A percentile compares a stretch with the other conserved stretches of the same genome.
Conservation (phyloP, 805 yeast genomes). For the Kodamaea laetipori region DNA sequence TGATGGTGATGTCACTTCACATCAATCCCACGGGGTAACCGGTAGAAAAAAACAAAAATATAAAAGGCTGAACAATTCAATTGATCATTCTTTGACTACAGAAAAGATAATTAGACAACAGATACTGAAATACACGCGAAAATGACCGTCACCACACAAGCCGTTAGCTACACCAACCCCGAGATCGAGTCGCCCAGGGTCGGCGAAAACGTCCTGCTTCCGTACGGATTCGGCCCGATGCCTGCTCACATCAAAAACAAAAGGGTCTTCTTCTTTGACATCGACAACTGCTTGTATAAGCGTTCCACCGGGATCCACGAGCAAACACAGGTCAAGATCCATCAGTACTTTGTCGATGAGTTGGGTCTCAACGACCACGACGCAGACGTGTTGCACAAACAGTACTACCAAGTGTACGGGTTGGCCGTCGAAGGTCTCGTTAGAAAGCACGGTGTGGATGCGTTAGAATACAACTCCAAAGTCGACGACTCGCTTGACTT, state of each 20-base stretch:
- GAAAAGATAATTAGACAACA: not conserved
- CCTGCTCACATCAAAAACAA: constrained; percentile 28
- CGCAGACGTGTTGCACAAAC: constrained; percentile 69
- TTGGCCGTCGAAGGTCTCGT: constrained; percentile 90
- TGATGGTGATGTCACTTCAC: not conserved
- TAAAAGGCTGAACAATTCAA: not conserved
- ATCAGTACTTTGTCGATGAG: constrained; percentile 70
- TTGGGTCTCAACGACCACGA: constrained; percentile 66
- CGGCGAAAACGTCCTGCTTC: constrained; percentile 26
- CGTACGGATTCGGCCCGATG: constrained; percentile 38
- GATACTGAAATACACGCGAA: not conserved
- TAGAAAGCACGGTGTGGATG: constrained; percentile 71
- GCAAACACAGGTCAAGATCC: constrained; percentile 84
- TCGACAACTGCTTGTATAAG: constrained; percentile 87
- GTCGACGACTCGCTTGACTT: constrained; percentile 94
- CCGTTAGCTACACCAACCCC: constrained; percentile 27
- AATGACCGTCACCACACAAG: constrained; percentile 13
- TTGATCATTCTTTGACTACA: not conserved
- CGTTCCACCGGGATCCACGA: constrained; percentile 77
- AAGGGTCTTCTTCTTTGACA: constrained; percentile 76
- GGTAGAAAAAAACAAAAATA: constrained; percentile 5
- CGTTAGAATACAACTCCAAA: constrained; percentile 79
- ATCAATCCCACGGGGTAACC: not conserved
- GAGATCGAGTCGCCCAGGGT: constrained; percentile 20
- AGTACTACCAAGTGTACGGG: constrained; percentile 85